Percentiles rank a stretch among this genome's conserved stretches.
These are phyloP conservation scores for Friedmanniomyces simplex DNA, from an alignment of 495 filamentous ascomycete genomes.

Conservation along the genomic window DNA sequence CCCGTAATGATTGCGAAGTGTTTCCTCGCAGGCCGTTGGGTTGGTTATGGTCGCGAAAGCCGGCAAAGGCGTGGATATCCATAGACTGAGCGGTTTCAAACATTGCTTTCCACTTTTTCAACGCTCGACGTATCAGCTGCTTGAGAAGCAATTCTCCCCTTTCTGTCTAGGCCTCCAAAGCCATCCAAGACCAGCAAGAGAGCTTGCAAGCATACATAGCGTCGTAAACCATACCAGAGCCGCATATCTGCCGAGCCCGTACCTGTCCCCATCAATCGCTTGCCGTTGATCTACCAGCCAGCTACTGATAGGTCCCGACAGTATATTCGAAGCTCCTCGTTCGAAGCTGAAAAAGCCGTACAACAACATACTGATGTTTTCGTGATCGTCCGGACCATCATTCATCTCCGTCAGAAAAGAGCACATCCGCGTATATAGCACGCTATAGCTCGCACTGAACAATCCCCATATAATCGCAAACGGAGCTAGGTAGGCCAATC, in stretches of 20 bases:
- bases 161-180: not conserved
- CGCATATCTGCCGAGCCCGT: slow-evolving; percentile 20
- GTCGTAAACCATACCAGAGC: slow-evolving; percentile 15
- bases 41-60: too few relatives aligned
- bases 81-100: not conserved
- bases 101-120: too few relatives aligned
- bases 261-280: not conserved
- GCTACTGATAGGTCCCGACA: slow-evolving; percentile 21
- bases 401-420: not conserved
- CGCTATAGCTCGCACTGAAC: slow-evolving; percentile 19
- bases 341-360: slow-evolving; percentile 22
- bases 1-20: too few relatives aligned
- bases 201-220: slow-evolving; percentile 12
- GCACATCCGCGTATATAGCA: slow-evolving; percentile 16
- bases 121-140: too few relatives aligned
- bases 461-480: slow-evolving; percentile 19
- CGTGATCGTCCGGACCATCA: slow-evolving; percentile 1
- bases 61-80: too few relatives aligned
- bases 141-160: not conserved
- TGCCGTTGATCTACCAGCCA: slow-evolving; percentile 12
- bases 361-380: slow-evolving; percentile 3
- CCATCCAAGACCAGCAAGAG: slow-evolving; percentile 8
- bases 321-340: slow-evolving; percentile 18
- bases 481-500: not conserved
- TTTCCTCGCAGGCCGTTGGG: too few relatives aligned